These are phyloP conservation scores for Penicillium sp. DNA, from an alignment of 2,329 filamentous ascomycete species.

Conservation along the genomic window DNA sequence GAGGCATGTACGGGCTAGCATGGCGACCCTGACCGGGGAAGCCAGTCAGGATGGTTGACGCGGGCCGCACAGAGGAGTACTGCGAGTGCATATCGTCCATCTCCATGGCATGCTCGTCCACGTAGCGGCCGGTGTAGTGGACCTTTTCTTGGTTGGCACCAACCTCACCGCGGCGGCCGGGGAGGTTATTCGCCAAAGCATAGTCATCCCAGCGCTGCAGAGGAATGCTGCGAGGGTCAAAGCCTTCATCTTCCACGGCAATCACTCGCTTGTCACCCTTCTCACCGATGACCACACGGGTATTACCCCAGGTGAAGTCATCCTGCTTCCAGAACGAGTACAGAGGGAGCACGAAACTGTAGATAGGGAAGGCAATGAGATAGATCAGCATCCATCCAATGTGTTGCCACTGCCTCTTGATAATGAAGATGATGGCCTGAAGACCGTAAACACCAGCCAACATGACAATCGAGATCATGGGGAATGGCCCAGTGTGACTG, in stretches of 20 bases:
- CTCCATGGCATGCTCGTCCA: conserved; percentile 75
- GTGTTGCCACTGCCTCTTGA: conserved; percentile 98
- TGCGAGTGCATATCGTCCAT: conserved; percentile 98
- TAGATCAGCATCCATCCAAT: conserved; percentile 99
- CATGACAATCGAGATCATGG: conserved; percentile 84
- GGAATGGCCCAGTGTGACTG: conserved; percentile 71
- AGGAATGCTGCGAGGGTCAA: conserved; percentile 89
- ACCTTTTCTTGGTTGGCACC: conserved; percentile 64
- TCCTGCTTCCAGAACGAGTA: conserved; percentile 99
- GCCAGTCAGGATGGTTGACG: conserved; percentile 83
- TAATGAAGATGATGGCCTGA: conserved; percentile 92
- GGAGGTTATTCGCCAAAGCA: conserved; percentile 79
- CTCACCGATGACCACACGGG: conserved; percentile 93
- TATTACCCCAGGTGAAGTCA: conserved; percentile 99
- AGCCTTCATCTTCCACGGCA: conserved; percentile 77
- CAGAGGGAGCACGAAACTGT: conserved; percentile 84
- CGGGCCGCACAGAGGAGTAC: conserved; percentile 86
- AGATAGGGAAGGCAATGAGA: conserved; percentile 90
- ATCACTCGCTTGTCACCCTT: conserved; percentile 89
- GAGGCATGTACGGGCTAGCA: conserved; percentile 70
- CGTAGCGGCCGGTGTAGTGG: conserved; percentile 60
- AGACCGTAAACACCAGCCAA: conserved; percentile 91
- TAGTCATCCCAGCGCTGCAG: conserved; percentile 98
- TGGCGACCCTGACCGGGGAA: conserved; percentile 67
- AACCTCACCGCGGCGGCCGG: conserved; percentile 76